Evolutionary conservation across 306 rosid species (phyloP), one percentile per base, ranked within the genome.

Genomic region (Cicer arietinum): DNA sequence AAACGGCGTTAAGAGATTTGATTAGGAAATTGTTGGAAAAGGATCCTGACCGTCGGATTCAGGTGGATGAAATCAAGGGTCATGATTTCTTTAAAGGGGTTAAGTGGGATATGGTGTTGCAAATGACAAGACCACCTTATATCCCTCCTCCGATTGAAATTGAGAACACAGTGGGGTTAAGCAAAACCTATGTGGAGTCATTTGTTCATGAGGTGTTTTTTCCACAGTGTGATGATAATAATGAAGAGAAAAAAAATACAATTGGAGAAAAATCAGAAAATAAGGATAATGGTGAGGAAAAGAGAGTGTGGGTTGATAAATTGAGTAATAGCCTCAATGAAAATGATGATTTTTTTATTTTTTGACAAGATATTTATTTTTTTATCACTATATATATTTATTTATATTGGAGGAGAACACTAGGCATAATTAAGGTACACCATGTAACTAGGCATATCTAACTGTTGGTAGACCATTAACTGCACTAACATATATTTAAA

Each of bases 1-100:
- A 81, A 61, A 94, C 98, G 78, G 46, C 93, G 82, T 73, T 94
- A 50, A 69, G 98, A 67, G 92, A 90, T 80, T 67, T 94, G 80
- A 91, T 94, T 4, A 13, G 57, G 35, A 87, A 51, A 37, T 51
- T 94, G 68, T 54, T 94, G 63, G 96, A 94, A 78, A 94, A 94
- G 63, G 90, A 92, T 7, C 90, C 90, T 44, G 78, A 56, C 50
- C 78, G 77, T 83, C 80, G 98, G 79, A 91, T 94, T 12, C 73
- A 50, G 2, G 10, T 88, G 8, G 86, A 77, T 1, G 90, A 77
- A 53, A 92, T 94, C 61, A 94, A 91, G 83, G 81, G 92, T 42
- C 98, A 94, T 50, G 88, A 89, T 63, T 94, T 89, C 86, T 94
- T 94, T 10, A 77, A 11, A 60, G 90, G 90, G 10, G 73, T 88